Evolutionary conservation across 179 eudicot genomes (phyloP).

Genomic region (Spinacia oleracea): DNA sequence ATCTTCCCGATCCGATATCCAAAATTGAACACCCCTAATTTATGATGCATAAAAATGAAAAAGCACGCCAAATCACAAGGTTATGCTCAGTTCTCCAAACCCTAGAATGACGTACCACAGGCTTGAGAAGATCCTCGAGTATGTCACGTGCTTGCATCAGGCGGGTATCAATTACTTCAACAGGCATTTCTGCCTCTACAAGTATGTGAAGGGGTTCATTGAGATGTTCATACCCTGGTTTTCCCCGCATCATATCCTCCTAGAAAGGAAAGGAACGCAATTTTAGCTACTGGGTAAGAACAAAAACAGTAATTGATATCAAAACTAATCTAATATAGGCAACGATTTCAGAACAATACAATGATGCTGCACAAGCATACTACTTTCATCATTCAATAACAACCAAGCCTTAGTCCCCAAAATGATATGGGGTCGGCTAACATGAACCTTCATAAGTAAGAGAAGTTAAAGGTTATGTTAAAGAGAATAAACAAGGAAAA

Average conservation of each 20-base stretch:
- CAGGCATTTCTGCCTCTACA: constrained; percentile 97
- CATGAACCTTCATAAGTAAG: too few relatives aligned
- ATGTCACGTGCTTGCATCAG: constrained; percentile 92
- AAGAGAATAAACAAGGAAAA: too few relatives aligned
- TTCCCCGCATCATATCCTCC: constrained; percentile 99
- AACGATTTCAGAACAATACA: not conserved
- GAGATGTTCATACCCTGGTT: constrained; percentile 98
- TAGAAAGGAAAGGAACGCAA: constrained; percentile 15
- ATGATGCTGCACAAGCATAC: not conserved
- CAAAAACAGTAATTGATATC: not conserved
- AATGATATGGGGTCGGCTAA: too few relatives aligned
- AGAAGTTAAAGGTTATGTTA: too few relatives aligned
- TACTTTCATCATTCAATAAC: not conserved
- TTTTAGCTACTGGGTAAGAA: constrained; percentile 10
- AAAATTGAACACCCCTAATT: too few relatives aligned
- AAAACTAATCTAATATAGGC: not conserved
- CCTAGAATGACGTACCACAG: constrained; percentile 61
- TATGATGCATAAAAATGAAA: not conserved
- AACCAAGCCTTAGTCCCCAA: too few relatives aligned
- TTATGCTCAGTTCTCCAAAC: not conserved
- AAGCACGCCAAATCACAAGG: not conserved
- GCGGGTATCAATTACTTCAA: constrained; percentile 87
- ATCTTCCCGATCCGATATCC: too few relatives aligned
- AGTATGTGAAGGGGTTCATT: constrained; percentile 96
- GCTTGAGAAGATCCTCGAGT: constrained; percentile 89